Conservation (phyloP, 1,284 basidiomycete genomes). For the Cystobasidium sp. region DNA sequence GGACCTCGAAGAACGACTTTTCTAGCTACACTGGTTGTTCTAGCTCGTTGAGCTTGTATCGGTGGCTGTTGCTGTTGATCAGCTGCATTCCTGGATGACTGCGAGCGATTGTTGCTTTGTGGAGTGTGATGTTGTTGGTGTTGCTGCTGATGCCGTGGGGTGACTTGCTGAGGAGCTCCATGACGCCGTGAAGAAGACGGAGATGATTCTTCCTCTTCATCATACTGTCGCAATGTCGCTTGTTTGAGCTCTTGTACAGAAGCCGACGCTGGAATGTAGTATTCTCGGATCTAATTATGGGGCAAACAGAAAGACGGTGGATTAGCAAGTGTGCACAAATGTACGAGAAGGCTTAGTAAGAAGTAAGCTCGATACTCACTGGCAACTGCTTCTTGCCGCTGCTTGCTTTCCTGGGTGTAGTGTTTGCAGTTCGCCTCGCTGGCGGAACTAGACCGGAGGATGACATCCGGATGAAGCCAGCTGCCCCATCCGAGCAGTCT, state of each 20-base stretch:
- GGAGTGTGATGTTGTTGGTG: no score
- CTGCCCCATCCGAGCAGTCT: neutral
- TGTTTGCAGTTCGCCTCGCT: slow-evolving; percentile 1
- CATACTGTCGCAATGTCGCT: neutral
- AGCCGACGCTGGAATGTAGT: slow-evolving; percentile 30
- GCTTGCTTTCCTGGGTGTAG: neutral
- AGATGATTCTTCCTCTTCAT: neutral
- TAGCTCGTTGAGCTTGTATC: neutral
- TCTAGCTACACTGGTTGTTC: slow-evolving; percentile 13
- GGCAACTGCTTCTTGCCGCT: neutral
- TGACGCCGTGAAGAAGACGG: neutral
- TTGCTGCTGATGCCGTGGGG: neutral
- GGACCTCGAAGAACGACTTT: neutral
- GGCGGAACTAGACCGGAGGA: neutral
- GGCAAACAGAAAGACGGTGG: neutral
- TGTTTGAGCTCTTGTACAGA: slow-evolving; percentile 22
- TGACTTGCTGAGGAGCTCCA: neutral
- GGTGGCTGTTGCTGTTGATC: neutral
- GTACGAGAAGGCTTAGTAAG: no score
- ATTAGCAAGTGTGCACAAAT: neutral
- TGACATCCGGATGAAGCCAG: neutral
- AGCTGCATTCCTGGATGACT: neutral
- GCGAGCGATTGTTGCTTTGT: neutral
- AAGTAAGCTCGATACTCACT: neutral
- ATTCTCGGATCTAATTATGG: slow-evolving; percentile 26